Base-by-base conservation (phyloP, 176 grass and related monocot genomes). In the Carex cristatella region DNA sequence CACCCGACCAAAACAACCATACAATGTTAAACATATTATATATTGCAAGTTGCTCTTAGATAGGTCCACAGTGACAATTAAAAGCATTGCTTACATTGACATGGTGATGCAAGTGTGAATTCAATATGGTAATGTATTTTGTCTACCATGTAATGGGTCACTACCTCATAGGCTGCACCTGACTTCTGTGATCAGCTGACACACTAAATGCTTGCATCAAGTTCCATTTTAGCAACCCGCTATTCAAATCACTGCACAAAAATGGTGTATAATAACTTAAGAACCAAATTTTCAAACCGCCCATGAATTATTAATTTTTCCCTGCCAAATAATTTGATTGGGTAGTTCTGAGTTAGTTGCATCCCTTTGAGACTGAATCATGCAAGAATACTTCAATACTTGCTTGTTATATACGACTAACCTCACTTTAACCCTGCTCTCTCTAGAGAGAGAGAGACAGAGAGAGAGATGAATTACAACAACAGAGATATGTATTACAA, bases 361-460 rank as follows among this genome's bases (percentile, higher is more conserved):
- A 83, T 83, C 81, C 63, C 69, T 79, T 76, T 79, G 53, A 56
- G 74, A 79, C 74, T 79, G 53, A 79, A 57, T 54, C 5, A 37
- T 35, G 53, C 28, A 79, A 69, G n/a, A 53, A 30, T 18, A 69
- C 30, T 83, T 65, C 58, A 67, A 67, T 46, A 37, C 1, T 31
- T 64, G 46, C 27, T 59, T 63, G 40, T 59, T 66, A 65, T 69
- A 53, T 76, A 55, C 72, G 4, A 55, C 11, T 32, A 27, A 23
- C 48, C 44, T 69, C 19, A 51, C 14, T 69, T 15, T 10, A 83
- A 66, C 63, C 48, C 10, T 53, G 69, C 13, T 65, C 79, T 62
- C 63, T 55, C 35, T 37, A 55, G 38, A 80, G 28, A 80, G 59
- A 69, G 27, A 51, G 14, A 37, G 38, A 80, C 6, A 80, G 35